These are phyloP conservation scores for Colletotrichum zoysiae DNA, from an alignment of 2,329 filamentous ascomycete genomes.

Conservation along the genomic window DNA sequence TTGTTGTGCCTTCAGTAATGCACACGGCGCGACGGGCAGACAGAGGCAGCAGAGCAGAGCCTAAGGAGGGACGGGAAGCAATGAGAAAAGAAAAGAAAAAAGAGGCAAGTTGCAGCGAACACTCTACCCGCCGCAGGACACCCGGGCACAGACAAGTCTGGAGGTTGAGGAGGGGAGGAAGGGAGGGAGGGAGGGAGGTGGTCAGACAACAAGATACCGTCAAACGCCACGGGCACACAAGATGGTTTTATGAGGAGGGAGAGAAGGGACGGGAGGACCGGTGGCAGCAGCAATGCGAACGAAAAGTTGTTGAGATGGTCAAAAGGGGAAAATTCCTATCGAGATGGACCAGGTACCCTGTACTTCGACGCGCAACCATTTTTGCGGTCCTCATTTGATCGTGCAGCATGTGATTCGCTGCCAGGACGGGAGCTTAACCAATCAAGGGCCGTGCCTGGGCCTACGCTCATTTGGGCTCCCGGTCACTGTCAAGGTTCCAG, in stretches of 20 bases:
- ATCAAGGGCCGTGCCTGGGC: slow-evolving; percentile 32
- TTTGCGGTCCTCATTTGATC: slow-evolving; percentile 40
- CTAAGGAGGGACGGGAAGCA: slow-evolving; percentile 59
- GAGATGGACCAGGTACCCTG: slow-evolving; percentile 38
- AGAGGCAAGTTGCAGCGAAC: slow-evolving; percentile 46
- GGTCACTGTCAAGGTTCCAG: slow-evolving; percentile 28
- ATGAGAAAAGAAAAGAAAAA: slow-evolving; percentile 48
- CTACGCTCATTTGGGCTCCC: slow-evolving; percentile 37
- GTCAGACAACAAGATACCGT: slow-evolving; percentile 31
- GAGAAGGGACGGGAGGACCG: slow-evolving; percentile 33
- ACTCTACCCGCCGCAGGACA: slow-evolving; percentile 35
- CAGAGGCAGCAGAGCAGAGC: slow-evolving; percentile 43
- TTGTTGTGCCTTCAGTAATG: slow-evolving; percentile 27
- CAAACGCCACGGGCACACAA: slow-evolving; percentile 38
- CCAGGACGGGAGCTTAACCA: slow-evolving; percentile 15
- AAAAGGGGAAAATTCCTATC: slow-evolving; percentile 45
- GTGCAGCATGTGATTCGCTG: slow-evolving; percentile 42
- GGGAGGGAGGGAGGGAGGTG: slow-evolving; percentile 42
- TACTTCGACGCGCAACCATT: slow-evolving; percentile 29
- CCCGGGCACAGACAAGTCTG: slow-evolving; percentile 24
- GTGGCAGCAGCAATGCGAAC: slow-evolving; percentile 38
- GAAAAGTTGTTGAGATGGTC: slow-evolving; percentile 44
- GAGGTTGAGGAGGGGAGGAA: slow-evolving; percentile 19
- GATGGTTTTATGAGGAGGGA: slow-evolving; percentile 41
- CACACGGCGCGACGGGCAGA: slow-evolving; percentile 26